Evolutionary conservation across 305 asterid species (phyloP).

Genomic region (Fraxinus greggii): DNA sequence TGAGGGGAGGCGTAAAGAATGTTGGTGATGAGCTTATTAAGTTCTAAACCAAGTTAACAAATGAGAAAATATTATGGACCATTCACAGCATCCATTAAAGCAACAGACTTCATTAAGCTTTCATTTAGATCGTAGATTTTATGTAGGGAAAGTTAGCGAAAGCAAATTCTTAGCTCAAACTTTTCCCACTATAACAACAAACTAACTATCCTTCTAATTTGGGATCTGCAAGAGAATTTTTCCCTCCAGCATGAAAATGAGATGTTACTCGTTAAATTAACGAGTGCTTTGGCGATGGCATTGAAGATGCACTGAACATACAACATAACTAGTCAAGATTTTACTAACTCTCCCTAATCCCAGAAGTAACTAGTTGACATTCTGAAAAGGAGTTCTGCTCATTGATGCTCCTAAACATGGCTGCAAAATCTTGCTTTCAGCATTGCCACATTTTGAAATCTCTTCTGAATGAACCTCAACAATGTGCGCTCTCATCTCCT

Average conservation of each 20-base stretch:
- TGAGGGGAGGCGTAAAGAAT: not conserved
- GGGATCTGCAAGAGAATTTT: not conserved
- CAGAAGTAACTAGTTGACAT: slow-evolving; percentile 39
- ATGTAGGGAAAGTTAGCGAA: not conserved
- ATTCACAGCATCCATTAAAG: not conserved
- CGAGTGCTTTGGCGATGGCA: slow-evolving; percentile 14
- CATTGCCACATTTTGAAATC: slow-evolving; percentile 30
- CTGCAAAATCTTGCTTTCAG: slow-evolving; percentile 38
- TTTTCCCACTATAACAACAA: not conserved
- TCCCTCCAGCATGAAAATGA: not conserved
- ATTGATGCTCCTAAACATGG: slow-evolving; percentile 30
- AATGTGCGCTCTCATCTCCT: slow-evolving; percentile 55
- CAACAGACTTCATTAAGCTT: not conserved
- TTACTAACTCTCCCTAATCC: slow-evolving; percentile 21
- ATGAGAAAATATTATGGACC: not conserved
- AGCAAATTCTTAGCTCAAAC: not conserved
- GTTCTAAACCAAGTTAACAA: not conserved
- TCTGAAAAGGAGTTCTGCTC: slow-evolving; percentile 61
- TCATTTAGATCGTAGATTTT: not conserved
- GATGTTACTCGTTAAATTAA: slow-evolving; percentile 28
- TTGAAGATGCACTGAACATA: slow-evolving; percentile 12
- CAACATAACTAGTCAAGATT: slow-evolving; percentile 12
- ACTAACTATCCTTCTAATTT: not conserved
- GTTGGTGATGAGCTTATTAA: not conserved
- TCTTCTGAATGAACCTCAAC: slow-evolving; percentile 31